These are phyloP conservation scores for Nakataea oryzae DNA, from an alignment of 2,329 filamentous ascomycete genomes.

Conservation along the genomic window DNA sequence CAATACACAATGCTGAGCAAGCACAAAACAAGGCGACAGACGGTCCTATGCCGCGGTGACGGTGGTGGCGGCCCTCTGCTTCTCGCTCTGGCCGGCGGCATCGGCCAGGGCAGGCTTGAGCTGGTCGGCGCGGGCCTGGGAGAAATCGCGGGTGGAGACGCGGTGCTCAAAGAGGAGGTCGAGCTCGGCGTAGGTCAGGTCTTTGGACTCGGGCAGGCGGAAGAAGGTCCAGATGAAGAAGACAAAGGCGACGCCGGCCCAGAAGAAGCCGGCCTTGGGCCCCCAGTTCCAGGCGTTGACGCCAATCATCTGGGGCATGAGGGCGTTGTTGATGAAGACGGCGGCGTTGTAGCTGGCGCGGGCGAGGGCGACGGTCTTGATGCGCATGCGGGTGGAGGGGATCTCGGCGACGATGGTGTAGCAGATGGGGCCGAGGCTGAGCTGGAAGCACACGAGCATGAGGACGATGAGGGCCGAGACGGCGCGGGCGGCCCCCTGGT, in stretches of 20 bases:
- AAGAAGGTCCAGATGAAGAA: constrained; percentile 40
- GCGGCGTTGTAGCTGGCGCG: constrained; percentile 35
- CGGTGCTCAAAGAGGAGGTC: constrained; percentile 41
- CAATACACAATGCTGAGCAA: too few relatives aligned
- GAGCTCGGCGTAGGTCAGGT: constrained; percentile 42
- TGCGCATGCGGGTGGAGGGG: constrained; percentile 30
- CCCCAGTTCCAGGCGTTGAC: constrained; percentile 32
- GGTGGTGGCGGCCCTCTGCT: too few relatives aligned
- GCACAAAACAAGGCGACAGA: too few relatives aligned
- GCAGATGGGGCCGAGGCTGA: constrained; percentile 26
- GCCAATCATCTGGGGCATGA: constrained; percentile 36
- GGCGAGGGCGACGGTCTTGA: constrained; percentile 33
- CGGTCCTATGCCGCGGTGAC: too few relatives aligned
- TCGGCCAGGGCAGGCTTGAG: constrained; percentile 1
- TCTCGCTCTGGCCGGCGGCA: not conserved
- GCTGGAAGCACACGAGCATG: constrained; percentile 27
- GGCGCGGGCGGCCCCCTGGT: constrained; percentile 18
- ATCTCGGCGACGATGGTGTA: constrained; percentile 26
- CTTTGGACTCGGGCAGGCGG: constrained; percentile 43
- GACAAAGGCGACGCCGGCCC: constrained; percentile 30
- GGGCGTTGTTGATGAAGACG: constrained; percentile 33
- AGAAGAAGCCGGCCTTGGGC: constrained; percentile 36
- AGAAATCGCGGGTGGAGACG: constrained; percentile 24
- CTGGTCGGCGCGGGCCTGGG: not conserved
- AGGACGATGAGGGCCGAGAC: not conserved